Base-by-base conservation (phyloP, 805 yeast genomes). In the Starmerella sirachaensis region DNA sequence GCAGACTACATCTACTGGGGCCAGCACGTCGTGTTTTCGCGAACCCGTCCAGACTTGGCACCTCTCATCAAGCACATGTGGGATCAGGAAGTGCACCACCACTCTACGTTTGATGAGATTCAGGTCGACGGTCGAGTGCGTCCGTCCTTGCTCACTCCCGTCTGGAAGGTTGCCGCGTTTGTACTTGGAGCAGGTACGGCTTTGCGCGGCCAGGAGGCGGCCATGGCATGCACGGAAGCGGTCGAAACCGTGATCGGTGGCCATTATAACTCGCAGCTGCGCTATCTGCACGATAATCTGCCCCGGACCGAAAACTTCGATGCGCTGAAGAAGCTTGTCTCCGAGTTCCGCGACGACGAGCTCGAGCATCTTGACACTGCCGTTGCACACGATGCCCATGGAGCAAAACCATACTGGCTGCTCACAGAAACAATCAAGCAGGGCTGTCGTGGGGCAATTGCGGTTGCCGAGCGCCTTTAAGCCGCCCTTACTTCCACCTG, bases 161-260 rank as follows among this genome's bases (percentile, higher is more conserved):
- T 83, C 1, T 91, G 98, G 98, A 85, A 81, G 56, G 59, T 72
- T 0, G 97, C 96, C 3, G 97, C 98, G 0, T 66, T 79, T 34
- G 76, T 76, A 0, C 66, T 91, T 64, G 98, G 98, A 3, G 73
- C 74, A 1, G 79, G 77, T 1, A 91, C 97, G 0, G 96, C 94
- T 0, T 50, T 80, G 37, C 60, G 85, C 45, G 78, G 95, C 13
- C 83, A 84, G 53, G 95, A 88, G 56, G 96, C 94, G 2, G 97
- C 98, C 2, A 91, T 91, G 98, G 97, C 98, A 1, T 91, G 98
- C 57, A 91, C 98, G 0, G 97, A 86, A 43, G 97, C 97, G 0
- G 97, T 91, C 2, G 98, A 91, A 59, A 91, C 98, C 0, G 97
- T 91, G 5, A 91, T 91, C 57, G 98, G 98, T 2, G 81, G 82